phyloP scores from a whole-genome alignment of 352 stramenopile genomes.

The Phytophthora podocarpi region DNA sequence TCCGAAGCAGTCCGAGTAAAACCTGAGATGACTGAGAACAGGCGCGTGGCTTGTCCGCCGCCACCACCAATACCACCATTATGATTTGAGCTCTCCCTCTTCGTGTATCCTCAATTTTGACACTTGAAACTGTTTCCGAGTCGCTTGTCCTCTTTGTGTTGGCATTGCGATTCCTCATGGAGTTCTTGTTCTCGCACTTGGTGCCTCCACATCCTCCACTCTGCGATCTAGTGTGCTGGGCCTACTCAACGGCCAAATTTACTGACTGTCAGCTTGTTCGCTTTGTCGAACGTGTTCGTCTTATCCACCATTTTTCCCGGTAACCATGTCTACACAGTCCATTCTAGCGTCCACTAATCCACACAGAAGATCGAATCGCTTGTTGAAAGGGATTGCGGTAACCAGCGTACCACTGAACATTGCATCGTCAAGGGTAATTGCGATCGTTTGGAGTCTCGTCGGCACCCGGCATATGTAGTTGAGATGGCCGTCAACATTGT shows the following conservation, averaged over 20 bases:
- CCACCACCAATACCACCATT: neutral
- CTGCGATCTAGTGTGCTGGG: neutral
- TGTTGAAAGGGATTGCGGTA: neutral
- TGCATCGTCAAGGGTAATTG: constrained; percentile 7
- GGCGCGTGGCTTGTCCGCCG: neutral
- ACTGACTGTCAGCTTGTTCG: neutral
- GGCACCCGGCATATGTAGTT: constrained; percentile 9
- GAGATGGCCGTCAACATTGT: constrained; percentile 8
- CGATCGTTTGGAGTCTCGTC: constrained; percentile 1
- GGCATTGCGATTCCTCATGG: neutral
- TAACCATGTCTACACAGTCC: constrained; percentile 1
- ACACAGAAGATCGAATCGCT: constrained; percentile 9
- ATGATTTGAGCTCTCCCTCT: neutral
- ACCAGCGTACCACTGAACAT: neutral
- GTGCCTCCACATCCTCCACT: neutral
- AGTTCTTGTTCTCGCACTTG: neutral
- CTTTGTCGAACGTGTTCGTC: constrained; percentile 18
- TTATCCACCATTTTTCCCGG: constrained; percentile 12
- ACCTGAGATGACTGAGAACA: neutral
- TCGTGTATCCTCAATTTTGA: constrained; percentile 1
- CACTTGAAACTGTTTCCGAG: constrained; percentile 1
- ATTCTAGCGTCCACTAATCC: constrained; percentile 1
- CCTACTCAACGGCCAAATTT: neutral
- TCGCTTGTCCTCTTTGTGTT: neutral
- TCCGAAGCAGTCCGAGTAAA: neutral